These are phyloP conservation scores for Penicillium freii DNA, from an alignment of 2,329 filamentous ascomycete species.

Conservation along the genomic window DNA sequence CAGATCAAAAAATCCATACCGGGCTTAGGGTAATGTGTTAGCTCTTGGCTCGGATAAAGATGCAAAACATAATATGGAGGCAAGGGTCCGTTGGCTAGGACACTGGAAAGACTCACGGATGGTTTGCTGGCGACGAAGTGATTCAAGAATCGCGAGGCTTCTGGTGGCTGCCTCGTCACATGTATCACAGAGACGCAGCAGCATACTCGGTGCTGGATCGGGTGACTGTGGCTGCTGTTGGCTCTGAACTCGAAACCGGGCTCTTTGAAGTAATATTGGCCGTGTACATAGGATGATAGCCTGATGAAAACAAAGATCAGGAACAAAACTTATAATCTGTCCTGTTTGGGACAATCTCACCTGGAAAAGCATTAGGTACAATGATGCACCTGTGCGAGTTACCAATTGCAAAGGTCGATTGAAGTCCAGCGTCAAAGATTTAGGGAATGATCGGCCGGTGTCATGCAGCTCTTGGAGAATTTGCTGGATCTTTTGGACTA, in stretches of 20 bases:
- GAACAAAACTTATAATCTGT: not conserved
- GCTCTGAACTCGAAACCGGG: constrained; percentile 13
- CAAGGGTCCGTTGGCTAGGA: no score
- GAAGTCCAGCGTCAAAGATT: constrained; percentile 17
- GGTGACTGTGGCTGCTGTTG: constrained; percentile 4
- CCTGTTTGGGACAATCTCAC: not conserved
- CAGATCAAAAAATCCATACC: constrained; percentile 25
- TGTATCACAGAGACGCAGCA: constrained; percentile 19
- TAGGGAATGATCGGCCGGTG: constrained; percentile 17
- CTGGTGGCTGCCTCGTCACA: constrained; percentile 22
- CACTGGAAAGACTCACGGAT: constrained; percentile 15
- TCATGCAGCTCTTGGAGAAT: constrained; percentile 19
- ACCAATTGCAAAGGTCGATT: constrained; percentile 15
- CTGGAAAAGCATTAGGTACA: constrained; percentile 25
- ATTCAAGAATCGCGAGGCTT: constrained; percentile 20
- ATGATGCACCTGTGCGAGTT: constrained; percentile 23
- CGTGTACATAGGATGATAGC: constrained; percentile 25
- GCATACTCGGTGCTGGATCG: constrained; percentile 6
- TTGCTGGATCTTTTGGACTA: constrained; percentile 17
- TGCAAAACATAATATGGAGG: not conserved
- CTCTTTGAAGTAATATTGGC: constrained; percentile 20
- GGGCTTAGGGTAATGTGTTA: not conserved
- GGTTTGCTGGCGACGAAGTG: constrained; percentile 15
- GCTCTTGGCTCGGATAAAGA: not conserved
- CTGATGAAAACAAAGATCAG: not conserved